A percentile compares a stretch with the other conserved stretches of the same genome.
These are phyloP conservation scores for Cinnamomum chago DNA, from an alignment of 164 flowering plant species.

Conservation along the genomic window DNA sequence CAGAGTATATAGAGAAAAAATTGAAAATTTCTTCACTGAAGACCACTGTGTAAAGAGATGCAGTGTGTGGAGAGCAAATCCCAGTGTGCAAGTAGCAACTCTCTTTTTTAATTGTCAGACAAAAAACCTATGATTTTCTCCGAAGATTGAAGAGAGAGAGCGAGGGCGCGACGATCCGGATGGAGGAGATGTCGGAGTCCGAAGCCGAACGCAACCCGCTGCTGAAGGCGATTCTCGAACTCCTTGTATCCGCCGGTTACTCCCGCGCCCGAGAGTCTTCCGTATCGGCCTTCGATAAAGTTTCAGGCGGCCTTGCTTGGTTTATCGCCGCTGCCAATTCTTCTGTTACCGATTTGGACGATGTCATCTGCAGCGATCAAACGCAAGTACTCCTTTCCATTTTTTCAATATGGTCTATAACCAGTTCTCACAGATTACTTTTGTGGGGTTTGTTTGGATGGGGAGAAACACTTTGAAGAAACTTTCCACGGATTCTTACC, in stretches of 20 bases:
- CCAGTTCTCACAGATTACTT: background rate
- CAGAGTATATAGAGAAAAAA: too few relatives aligned
- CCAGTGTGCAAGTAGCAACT: too few relatives aligned
- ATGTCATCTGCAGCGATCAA: conserved; percentile 1
- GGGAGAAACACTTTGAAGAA: background rate
- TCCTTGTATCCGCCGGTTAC: conserved; percentile 19
- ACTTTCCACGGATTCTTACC: background rate
- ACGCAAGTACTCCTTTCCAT: conserved; percentile 13
- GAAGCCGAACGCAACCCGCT: background rate
- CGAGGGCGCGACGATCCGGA: background rate
- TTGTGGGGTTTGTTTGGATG: background rate
- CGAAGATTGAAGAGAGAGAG: too few relatives aligned
- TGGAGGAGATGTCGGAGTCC: conserved; percentile 8
- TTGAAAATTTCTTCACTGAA: too few relatives aligned
- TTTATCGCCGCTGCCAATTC: conserved; percentile 10
- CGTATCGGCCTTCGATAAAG: conserved; percentile 1
- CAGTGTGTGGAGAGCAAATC: too few relatives aligned
- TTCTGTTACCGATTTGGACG: conserved; percentile 4
- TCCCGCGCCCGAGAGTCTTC: conserved; percentile 4
- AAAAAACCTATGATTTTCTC: too few relatives aligned
- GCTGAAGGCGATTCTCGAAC: conserved; percentile 12
- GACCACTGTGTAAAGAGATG: too few relatives aligned
- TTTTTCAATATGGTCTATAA: conserved; percentile 1
- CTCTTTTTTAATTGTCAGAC: too few relatives aligned
- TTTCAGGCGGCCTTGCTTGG: conserved; percentile 20